Evolutionary conservation across 2,329 filamentous ascomycete genomes (phyloP).

Genomic region (Allantophomopsis lycopodina): DNA sequence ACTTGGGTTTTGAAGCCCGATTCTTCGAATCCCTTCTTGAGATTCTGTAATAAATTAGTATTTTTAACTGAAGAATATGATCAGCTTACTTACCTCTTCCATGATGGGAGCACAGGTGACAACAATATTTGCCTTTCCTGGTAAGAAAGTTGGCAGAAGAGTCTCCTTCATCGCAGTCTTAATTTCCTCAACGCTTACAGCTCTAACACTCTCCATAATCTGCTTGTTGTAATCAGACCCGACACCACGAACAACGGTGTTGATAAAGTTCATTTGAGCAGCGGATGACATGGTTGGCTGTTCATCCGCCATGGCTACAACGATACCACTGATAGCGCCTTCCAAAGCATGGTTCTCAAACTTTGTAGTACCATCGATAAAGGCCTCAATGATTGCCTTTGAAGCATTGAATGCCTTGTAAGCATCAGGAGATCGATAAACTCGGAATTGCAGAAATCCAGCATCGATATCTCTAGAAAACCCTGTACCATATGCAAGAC

Average conservation of each 20-base stretch:
- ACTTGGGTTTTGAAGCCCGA: conserved; percentile 71
- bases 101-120: conserved; percentile 80
- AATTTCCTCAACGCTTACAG: conserved; percentile 65
- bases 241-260: conserved; percentile 65
- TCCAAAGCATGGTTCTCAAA: conserved; percentile 64
- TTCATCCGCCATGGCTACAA: conserved; percentile 75
- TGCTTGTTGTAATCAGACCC: conserved; percentile 65
- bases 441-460: conserved; percentile 69
- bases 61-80: conserved; percentile 3
- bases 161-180: conserved; percentile 59
- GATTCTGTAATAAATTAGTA: conserved; percentile 34
- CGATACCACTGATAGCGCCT: conserved; percentile 80
- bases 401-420: conserved; percentile 75
- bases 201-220: conserved; percentile 63
- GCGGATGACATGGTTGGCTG: conserved; percentile 75
- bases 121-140: conserved; percentile 70
- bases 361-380: conserved; percentile 54
- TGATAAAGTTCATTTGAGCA: conserved; percentile 71
- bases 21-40: conserved; percentile 59
- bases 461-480: conserved; percentile 68
- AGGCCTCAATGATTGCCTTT: conserved; percentile 58
- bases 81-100: conserved; percentile 60
- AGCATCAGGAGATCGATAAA: conserved; percentile 83
- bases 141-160: conserved; percentile 67
- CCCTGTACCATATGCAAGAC: conserved; percentile 78